These are phyloP conservation scores for Suillus bovinus DNA, from an alignment of 768 basidiomycete genomes.

Conservation along the genomic window DNA sequence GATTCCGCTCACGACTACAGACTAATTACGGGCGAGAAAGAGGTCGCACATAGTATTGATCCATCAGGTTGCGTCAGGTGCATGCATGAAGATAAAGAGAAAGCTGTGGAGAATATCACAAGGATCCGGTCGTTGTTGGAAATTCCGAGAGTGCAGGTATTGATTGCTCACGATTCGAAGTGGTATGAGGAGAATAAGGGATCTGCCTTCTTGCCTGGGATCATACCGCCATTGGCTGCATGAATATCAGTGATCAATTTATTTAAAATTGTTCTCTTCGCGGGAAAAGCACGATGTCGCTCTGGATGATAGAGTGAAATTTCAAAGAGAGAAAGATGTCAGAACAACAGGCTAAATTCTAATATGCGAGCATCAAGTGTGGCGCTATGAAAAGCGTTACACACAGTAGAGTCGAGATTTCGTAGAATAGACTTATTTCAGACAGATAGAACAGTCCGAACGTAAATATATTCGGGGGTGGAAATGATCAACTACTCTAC, in stretches of 20 bases:
- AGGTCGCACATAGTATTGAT: conserved; percentile 32
- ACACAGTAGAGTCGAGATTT: too few relatives aligned
- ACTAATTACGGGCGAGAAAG: conserved; percentile 42
- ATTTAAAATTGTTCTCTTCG: not conserved
- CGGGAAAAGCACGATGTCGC: not conserved
- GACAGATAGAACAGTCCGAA: too few relatives aligned
- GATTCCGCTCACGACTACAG: conserved; percentile 55
- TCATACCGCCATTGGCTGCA: conserved; percentile 15
- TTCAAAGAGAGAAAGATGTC: not conserved
- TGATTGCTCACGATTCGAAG: conserved; percentile 53
- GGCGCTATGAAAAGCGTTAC: too few relatives aligned
- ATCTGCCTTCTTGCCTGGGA: conserved; percentile 35
- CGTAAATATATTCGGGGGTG: too few relatives aligned
- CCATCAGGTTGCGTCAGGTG: conserved; percentile 33
- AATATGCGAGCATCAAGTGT: too few relatives aligned
- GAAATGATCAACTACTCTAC: too few relatives aligned
- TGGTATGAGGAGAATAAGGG: conserved; percentile 52
- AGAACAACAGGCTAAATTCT: not conserved
- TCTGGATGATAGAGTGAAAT: not conserved
- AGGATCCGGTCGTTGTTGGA: conserved; percentile 40
- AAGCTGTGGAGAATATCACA: conserved; percentile 42
- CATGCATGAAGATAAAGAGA: conserved; percentile 44
- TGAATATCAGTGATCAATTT: not conserved
- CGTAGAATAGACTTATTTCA: too few relatives aligned
- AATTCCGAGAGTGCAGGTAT: conserved; percentile 42